A percentile compares a stretch with the other conserved stretches of the same genome.
Conservation (phyloP, 164 flowering plant species). For the Warburgia ugandensis region DNA sequence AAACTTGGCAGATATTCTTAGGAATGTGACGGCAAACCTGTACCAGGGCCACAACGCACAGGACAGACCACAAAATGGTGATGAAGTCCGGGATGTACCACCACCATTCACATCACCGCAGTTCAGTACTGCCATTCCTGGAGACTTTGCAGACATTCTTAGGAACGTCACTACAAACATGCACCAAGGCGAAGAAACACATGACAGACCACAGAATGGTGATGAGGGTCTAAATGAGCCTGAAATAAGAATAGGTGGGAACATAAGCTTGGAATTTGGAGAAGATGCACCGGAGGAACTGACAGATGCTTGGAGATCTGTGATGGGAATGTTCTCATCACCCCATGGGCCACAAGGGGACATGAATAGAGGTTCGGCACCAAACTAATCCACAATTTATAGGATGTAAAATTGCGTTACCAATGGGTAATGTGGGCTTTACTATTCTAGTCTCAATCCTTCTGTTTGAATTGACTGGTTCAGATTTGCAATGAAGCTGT, state of each 20-base stretch:
- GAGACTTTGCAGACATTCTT: no score
- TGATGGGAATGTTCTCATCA: slow-evolving; percentile 68
- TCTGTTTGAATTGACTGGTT: no score
- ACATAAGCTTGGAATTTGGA: slow-evolving; percentile 40
- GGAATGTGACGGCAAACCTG: no score
- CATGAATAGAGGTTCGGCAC: slow-evolving; percentile 31
- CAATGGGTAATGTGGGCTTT: no score
- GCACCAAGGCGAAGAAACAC: slow-evolving; percentile 23
- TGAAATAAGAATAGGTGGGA: slow-evolving; percentile 45
- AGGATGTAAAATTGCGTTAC: no score
- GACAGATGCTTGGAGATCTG: slow-evolving; percentile 51
- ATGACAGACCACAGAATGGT: not conserved
- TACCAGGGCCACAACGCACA: no score
- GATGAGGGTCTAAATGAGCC: slow-evolving; percentile 25
- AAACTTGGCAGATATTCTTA: slow-evolving; percentile 42
- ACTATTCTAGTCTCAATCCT: no score
- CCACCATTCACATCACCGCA: no score
- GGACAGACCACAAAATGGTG: no score
- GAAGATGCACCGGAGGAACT: slow-evolving; percentile 53
- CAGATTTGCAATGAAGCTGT: no score
- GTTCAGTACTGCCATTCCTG: no score
- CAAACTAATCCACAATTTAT: slow-evolving; percentile 25
- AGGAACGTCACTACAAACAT: slow-evolving; percentile 29
- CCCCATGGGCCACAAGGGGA: slow-evolving; percentile 34
- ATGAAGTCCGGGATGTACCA: no score